Evolutionary conservation across 306 rosid species (phyloP).

Genomic region (Malus sieversii): DNA sequence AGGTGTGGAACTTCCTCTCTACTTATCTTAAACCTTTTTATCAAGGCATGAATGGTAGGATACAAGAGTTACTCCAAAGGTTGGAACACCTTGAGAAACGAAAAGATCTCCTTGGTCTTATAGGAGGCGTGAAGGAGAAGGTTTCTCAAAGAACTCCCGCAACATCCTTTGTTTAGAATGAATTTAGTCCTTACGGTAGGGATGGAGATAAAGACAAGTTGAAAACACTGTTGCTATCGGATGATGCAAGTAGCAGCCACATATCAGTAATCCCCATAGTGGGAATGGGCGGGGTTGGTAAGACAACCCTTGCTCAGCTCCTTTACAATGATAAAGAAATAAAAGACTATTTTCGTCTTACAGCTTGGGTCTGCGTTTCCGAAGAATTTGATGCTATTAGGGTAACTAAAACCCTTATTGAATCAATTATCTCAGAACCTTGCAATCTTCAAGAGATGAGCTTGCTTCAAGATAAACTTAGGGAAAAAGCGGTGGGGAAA

Average conservation of each 20-base stretch:
- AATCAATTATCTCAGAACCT: neutral
- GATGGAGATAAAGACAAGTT: neutral
- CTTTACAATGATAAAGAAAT: neutral
- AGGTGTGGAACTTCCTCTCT: neutral
- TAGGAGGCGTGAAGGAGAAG: neutral
- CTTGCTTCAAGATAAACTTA: neutral
- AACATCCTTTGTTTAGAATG: neutral
- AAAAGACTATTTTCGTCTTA: neutral
- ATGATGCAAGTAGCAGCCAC: neutral
- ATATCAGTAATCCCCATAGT: neutral
- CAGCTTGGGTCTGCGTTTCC: neutral
- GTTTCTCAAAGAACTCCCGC: neutral
- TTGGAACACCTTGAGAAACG: neutral
- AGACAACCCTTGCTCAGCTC: constrained; percentile 4
- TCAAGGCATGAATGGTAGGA: neutral
- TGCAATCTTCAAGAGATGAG: neutral
- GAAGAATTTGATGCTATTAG: neutral
- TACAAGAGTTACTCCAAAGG: neutral
- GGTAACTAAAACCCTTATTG: neutral
- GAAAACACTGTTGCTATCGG: neutral
- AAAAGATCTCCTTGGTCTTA: neutral
- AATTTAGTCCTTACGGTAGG: neutral
- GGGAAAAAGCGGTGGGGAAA: neutral
- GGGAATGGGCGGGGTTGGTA: neutral
- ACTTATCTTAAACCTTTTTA: neutral